Percentiles rank a stretch among this genome's conserved stretches.
Evolutionary conservation across 2,329 filamentous ascomycete species (phyloP).

Genomic region (Daldinia sp.): DNA sequence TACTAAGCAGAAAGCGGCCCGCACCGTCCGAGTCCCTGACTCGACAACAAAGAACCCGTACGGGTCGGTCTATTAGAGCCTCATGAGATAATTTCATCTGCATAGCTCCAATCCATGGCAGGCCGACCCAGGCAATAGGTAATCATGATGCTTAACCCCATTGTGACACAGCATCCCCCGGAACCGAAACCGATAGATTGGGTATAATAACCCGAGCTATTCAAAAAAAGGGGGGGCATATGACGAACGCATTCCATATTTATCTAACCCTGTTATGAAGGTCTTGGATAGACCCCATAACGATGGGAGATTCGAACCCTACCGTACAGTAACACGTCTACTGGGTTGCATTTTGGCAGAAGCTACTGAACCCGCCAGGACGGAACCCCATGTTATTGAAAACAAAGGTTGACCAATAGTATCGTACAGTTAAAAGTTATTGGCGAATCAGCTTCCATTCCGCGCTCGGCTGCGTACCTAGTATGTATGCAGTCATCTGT

Average conservation of each 20-base stretch:
- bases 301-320: conserved; percentile 16
- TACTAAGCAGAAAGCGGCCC: conserved; percentile 31
- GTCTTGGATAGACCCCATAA: conserved; percentile 16
- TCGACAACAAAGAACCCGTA: conserved; percentile 27
- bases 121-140: neutral
- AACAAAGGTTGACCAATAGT: conserved; percentile 26
- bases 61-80: conserved; percentile 26
- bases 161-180: conserved; percentile 11
- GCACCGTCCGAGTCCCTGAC: conserved; percentile 32
- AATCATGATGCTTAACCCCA: conserved; percentile 2
- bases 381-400: conserved; percentile 25
- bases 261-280: conserved; percentile 1
- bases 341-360: conserved; percentile 35
- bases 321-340: conserved; percentile 25
- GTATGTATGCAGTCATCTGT: conserved; percentile 27
- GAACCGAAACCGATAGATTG: conserved; percentile 15
- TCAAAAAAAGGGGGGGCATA: conserved; percentile 18
- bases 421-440: conserved; percentile 7
- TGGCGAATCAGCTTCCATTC: conserved; percentile 30
- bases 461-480: conserved; percentile 18
- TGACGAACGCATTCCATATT: conserved; percentile 11
- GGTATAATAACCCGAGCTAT: conserved; percentile 19
- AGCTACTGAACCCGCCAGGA: conserved; percentile 33
- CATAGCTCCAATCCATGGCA: neutral
- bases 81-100: conserved; percentile 10